Evolutionary conservation across 106 monocot species (phyloP).

Genomic region (Platanthera guangdongensis): DNA sequence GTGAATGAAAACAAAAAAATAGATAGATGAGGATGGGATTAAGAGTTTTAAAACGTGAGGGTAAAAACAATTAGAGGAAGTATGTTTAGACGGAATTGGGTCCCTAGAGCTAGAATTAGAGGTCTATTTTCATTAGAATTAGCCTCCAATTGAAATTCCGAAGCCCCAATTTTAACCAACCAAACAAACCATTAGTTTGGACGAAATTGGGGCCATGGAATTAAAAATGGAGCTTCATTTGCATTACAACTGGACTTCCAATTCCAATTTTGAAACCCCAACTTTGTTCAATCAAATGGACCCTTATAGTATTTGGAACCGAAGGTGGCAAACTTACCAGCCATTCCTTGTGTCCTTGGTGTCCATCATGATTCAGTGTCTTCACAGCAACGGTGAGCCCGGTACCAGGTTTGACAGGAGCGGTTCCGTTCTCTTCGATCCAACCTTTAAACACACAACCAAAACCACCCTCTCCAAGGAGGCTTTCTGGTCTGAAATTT

Average conservation of each 20-base stretch:
- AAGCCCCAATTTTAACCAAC: too few relatives aligned
- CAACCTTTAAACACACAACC: slow-evolving; percentile 81
- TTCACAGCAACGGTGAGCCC: slow-evolving; percentile 72
- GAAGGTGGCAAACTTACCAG: slow-evolving; percentile 28
- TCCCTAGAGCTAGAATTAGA: too few relatives aligned
- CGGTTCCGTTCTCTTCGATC: slow-evolving; percentile 74
- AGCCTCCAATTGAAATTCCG: too few relatives aligned
- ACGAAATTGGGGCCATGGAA: too few relatives aligned
- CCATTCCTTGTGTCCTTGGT: slow-evolving; percentile 85
- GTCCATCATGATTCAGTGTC: slow-evolving; percentile 67
- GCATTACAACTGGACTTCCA: too few relatives aligned
- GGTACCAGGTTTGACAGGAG: slow-evolving; percentile 69
- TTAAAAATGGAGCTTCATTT: too few relatives aligned
- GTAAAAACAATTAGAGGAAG: not conserved
- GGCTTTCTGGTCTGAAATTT: slow-evolving; percentile 66
- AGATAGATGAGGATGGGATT: not conserved
- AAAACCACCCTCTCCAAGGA: slow-evolving; percentile 77
- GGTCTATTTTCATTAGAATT: too few relatives aligned
- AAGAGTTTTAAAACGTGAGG: not conserved
- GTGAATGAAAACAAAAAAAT: not conserved
- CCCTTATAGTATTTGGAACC: not conserved
- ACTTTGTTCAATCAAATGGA: too few relatives aligned
- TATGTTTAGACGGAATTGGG: not conserved
- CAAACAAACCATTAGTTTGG: too few relatives aligned
- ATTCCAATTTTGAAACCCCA: too few relatives aligned